Base-by-base conservation (phyloP, 2,329 filamentous ascomycete species). In the Bisporella sp. region DNA sequence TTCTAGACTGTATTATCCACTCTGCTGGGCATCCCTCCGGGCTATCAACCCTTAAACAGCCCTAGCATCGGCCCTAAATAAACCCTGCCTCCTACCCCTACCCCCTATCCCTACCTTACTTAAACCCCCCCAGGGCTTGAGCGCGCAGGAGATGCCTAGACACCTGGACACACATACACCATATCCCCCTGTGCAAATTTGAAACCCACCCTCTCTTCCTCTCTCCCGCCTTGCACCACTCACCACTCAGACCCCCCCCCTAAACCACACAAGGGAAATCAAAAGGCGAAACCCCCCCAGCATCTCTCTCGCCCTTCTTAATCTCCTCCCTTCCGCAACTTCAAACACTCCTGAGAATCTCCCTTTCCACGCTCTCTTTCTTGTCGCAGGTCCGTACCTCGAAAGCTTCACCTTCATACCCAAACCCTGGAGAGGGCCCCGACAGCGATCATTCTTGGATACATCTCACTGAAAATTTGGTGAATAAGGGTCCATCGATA, bases 311-410 rank as follows among this genome's bases (percentile, higher is more conserved):
- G n/a, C 35, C 35, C 35, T n/a, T 9, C 21, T 21, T 9, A 45
- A 28, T 30, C 42, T 30, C 42, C 42, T 30, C 21, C 42, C 42
- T 9, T 45, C 42, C 42, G 9, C 42, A 11, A 7, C 29, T 30
- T 45, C 42, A 45, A 45, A 45, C 42, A 29, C 42, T 45, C 31
- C 42, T 45, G 42, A 45, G 42, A 30, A 8, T 31, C 9, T 8
- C 31, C 42, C 12, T 32, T 11, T 61, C 56, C 56, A 61, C 59
- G 57, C 61, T 62, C 60, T 62, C 59, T 63, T 62, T 63, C 61
- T 62, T 62, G 60, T 63, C 61, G 61, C 61, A 62, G 61, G 60
- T 54, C 53, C 60, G 61, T 45, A 45, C 42, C 13, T 45, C 42
- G 42, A 45, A 45, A 45, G 42, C 42, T 45, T 45, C 42, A 45